Base-by-base conservation (phyloP, 371 early-diverging fungal species). In the Saksenaea vasiformis region DNA sequence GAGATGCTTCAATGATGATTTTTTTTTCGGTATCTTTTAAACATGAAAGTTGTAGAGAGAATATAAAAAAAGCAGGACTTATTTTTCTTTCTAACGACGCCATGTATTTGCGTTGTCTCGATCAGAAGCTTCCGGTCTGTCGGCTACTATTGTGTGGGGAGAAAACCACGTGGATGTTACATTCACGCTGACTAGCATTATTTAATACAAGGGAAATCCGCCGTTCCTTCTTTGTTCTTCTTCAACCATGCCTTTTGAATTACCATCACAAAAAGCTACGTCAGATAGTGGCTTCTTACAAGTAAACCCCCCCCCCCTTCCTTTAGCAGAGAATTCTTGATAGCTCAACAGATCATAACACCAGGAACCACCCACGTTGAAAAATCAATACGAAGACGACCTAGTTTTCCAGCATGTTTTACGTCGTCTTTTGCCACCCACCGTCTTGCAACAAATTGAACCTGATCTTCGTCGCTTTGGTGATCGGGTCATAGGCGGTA, bases 341-440 rank as follows among this genome's bases (percentile, higher is more conserved):
- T n/a, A n/a, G n/a, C n/a, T n/a, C n/a, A n/a, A n/a, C n/a, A n/a
- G n/a, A n/a, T n/a, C n/a, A n/a, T n/a, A 4, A 34, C 31, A 11
- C 3, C 78, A 86, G 74, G 76, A 73, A 26, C 84, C 86, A 5
- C 87, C 86, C 15, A 61, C 59, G 41, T 62, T 80, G 19, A 72
- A 67, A 39, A 89, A 89, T 58, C 80, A 79, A 58, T 89, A 84
- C 65, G 68, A 72, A 8, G 81, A 82, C 15, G 86, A 89, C 62
- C 65, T 73, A 36, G 80, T 79, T 11, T 72, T 89, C 39, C 70
- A 74, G 35, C 74, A 79, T 8, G 72, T 85, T 38, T 73, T 89
- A 15, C 72, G 74, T 60, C 80, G 77, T 39, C 62, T 71, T 24
- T 37, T 89, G 0, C 87, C 87, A n/a, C 44, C 66, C 0, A 26